These are phyloP conservation scores for Fusarium torulosum DNA, from an alignment of 2,329 filamentous ascomycete species.

Conservation along the genomic window DNA sequence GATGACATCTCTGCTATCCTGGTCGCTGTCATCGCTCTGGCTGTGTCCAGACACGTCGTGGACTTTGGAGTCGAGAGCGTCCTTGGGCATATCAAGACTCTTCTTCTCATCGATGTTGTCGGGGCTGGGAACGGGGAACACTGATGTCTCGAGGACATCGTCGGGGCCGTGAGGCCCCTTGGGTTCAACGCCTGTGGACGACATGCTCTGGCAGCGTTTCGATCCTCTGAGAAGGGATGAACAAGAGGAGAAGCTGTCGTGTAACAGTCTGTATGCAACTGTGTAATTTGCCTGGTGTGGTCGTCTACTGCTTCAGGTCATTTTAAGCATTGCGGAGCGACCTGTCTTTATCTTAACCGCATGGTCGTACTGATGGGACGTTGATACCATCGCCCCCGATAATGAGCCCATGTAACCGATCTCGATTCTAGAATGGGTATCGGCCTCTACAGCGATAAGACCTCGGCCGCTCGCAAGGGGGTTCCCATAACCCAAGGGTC, in stretches of 20 bases:
- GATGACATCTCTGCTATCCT: constrained; percentile 57
- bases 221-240: not conserved
- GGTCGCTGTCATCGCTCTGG: constrained; percentile 50
- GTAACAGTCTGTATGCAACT: not conserved
- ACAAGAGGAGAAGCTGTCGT: constrained; percentile 6
- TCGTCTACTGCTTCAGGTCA: not conserved
- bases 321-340: not conserved
- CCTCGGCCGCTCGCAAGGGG: not conserved
- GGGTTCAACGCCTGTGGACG: constrained; percentile 9
- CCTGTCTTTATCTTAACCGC: constrained; percentile 17
- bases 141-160: constrained; percentile 14
- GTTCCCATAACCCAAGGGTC: constrained; percentile 3
- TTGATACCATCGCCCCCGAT: constrained; percentile 23
- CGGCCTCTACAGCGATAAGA: constrained; percentile 9
- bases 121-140: constrained; percentile 36
- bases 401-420: constrained; percentile 24
- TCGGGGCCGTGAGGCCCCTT: constrained; percentile 22
- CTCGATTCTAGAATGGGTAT: constrained; percentile 12
- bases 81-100: constrained; percentile 3
- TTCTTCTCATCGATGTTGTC: constrained; percentile 39
- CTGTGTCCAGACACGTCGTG: not conserved
- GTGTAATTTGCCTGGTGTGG: not conserved
- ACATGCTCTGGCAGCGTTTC: constrained; percentile 5
- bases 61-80: constrained; percentile 5
- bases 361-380: not conserved